phyloP scores from a whole-genome alignment of 345 rosid species.

The Hypericum perforatum region DNA sequence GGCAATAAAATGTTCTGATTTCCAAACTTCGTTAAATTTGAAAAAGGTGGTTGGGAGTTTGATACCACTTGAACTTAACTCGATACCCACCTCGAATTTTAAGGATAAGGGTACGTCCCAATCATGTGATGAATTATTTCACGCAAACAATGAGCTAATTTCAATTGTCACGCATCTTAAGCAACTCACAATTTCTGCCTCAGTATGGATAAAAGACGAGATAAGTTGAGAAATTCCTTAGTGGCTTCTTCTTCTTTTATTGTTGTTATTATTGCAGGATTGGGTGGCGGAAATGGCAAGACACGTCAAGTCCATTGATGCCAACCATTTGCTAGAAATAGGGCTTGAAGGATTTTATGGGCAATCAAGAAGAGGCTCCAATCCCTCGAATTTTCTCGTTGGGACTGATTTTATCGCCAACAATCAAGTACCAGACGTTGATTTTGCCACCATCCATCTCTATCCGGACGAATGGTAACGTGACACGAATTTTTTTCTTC shows the following conservation, averaged over 20 bases:
- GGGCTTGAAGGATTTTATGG: conserved; percentile 93
- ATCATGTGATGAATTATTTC: no score
- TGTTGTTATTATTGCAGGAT: conserved; percentile 18
- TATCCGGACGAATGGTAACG: conserved; percentile 69
- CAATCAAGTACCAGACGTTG: conserved; percentile 45
- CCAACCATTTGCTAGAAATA: conserved; percentile 45
- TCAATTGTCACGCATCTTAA: no score
- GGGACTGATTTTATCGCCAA: conserved; percentile 69
- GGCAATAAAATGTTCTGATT: no score
- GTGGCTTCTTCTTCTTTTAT: neutral
- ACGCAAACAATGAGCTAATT: no score
- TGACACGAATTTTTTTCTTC: no score
- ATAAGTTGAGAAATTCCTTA: neutral
- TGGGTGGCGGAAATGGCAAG: conserved; percentile 69
- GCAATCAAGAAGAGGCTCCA: conserved; percentile 36
- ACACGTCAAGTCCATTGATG: conserved; percentile 55
- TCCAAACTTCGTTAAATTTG: no score
- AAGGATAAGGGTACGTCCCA: no score
- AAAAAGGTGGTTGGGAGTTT: no score
- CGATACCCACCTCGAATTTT: no score
- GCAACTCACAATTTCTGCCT: no score
- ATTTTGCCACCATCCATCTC: conserved; percentile 64
- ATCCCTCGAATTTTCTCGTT: conserved; percentile 20
- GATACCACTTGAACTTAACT: no score
- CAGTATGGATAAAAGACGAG: no score